Evolutionary conservation across 495 filamentous ascomycete genomes (phyloP).

Genomic region (Penicillium mononematosum): DNA sequence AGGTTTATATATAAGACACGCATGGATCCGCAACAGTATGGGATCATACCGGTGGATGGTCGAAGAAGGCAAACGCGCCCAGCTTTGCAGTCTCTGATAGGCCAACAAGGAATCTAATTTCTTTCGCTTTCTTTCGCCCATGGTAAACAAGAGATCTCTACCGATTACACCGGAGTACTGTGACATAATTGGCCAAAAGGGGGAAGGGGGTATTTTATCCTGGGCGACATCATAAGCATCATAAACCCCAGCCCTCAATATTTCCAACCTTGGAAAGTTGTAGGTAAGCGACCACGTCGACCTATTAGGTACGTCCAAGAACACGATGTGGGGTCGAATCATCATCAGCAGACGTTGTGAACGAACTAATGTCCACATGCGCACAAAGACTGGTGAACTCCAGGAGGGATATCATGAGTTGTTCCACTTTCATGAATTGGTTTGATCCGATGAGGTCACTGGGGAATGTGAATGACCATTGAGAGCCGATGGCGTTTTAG

Average conservation of each 20-base stretch:
- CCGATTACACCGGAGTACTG: slow-evolving; percentile 12
- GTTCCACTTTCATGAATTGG: slow-evolving; percentile 18
- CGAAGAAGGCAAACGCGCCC: slow-evolving; percentile 18
- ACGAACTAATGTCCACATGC: slow-evolving; percentile 27
- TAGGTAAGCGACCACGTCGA: background rate
- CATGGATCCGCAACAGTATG: slow-evolving; percentile 16
- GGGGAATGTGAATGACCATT: slow-evolving; percentile 26
- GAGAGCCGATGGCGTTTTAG: slow-evolving; percentile 12
- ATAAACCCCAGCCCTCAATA: slow-evolving; percentile 2
- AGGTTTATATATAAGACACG: slow-evolving; percentile 20
- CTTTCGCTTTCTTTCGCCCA: slow-evolving; percentile 17
- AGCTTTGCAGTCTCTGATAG: slow-evolving; percentile 16
- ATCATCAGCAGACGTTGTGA: slow-evolving; percentile 26
- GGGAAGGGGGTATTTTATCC: background rate
- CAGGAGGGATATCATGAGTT: slow-evolving; percentile 15
- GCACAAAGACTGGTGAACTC: slow-evolving; percentile 21
- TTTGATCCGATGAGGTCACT: slow-evolving; percentile 39
- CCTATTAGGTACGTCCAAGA: slow-evolving; percentile 2
- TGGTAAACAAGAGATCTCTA: slow-evolving; percentile 9
- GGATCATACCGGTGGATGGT: slow-evolving; percentile 18
- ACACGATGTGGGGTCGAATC: slow-evolving; percentile 9
- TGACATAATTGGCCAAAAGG: slow-evolving; percentile 35
- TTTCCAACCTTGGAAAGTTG: background rate
- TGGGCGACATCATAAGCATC: slow-evolving; percentile 24
- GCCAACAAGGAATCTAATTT: slow-evolving; percentile 3